Conservation (phyloP, 345 rosid genomes). For the Citrus sp. region DNA sequence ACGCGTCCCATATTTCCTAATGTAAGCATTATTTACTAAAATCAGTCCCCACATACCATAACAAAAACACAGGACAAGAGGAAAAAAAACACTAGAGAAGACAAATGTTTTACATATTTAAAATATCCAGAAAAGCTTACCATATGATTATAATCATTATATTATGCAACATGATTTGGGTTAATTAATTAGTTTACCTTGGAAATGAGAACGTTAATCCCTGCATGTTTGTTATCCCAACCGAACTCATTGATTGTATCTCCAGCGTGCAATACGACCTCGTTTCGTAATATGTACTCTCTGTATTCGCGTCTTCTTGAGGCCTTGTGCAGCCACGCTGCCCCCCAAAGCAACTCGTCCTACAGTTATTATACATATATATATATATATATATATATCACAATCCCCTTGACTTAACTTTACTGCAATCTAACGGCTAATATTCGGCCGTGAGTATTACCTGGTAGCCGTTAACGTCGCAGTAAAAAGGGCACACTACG, state of each 20-base stretch:
- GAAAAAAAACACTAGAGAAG: conserved; percentile 18
- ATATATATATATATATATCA: background rate
- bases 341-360: conserved; percentile 98
- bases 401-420: background rate
- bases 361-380: conserved; percentile 2
- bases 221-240: conserved; percentile 97
- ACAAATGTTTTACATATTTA: conserved; percentile 7
- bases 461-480: conserved; percentile 90
- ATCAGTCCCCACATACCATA: conserved; percentile 6
- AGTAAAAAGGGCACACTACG: conserved; percentile 95
- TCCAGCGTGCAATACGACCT: conserved; percentile 73
- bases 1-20: conserved; percentile 5
- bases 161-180: background rate
- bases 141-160: background rate
- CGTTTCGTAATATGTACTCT: conserved; percentile 81
- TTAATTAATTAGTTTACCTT: conserved; percentile 45
- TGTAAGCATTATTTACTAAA: background rate
- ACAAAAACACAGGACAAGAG: conserved; percentile 26
- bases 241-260: conserved; percentile 91
- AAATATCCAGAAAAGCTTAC: background rate
- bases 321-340: conserved; percentile 95
- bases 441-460: conserved; percentile 28
- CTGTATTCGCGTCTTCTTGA: conserved; percentile 65
- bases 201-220: conserved; percentile 92
- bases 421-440: conserved; percentile 13